Percentiles rank a stretch among this genome's conserved stretches.
Conservation (phyloP, 352 stramenopile species). For the Pythium dissotocum region DNA sequence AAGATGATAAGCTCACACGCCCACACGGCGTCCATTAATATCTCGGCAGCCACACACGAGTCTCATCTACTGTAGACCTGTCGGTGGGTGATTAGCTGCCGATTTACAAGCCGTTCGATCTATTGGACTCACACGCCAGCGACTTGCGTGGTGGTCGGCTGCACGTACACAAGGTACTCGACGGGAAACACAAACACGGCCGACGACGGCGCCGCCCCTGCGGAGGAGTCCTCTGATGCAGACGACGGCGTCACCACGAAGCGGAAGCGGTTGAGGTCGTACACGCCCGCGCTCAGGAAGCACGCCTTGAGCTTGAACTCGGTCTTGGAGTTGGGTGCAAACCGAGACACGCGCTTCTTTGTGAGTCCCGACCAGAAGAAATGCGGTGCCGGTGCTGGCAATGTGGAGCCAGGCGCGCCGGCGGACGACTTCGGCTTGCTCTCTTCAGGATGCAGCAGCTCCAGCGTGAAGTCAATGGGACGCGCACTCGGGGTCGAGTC, state of each 20-base stretch:
- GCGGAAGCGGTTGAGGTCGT: constrained; percentile 83
- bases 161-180: constrained; percentile 80
- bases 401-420: not conserved
- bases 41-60: not conserved
- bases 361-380: constrained; percentile 84
- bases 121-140: not conserved
- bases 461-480: constrained; percentile 75
- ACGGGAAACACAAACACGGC: constrained; percentile 68
- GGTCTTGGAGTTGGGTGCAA: constrained; percentile 44
- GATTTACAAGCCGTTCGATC: not conserved
- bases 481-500: constrained; percentile 46
- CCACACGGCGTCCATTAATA: constrained; percentile 1
- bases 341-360: constrained; percentile 62
- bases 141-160: constrained; percentile 11
- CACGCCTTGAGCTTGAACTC: constrained; percentile 69
- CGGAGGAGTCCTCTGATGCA: not conserved
- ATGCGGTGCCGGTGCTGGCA: constrained; percentile 41
- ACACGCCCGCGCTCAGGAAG: constrained; percentile 72
- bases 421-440: constrained; percentile 31
- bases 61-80: too few relatives aligned
- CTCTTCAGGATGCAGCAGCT: constrained; percentile 78
- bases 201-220: constrained; percentile 15
- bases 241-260: constrained; percentile 46
- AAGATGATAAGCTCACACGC: not conserved
- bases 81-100: not conserved